A percentile compares a stretch with the other conserved stretches of the same genome.
Evolutionary conservation across 2,329 filamentous ascomycete species (phyloP).

Genomic region (Pseudohalonectria lignicola): DNA sequence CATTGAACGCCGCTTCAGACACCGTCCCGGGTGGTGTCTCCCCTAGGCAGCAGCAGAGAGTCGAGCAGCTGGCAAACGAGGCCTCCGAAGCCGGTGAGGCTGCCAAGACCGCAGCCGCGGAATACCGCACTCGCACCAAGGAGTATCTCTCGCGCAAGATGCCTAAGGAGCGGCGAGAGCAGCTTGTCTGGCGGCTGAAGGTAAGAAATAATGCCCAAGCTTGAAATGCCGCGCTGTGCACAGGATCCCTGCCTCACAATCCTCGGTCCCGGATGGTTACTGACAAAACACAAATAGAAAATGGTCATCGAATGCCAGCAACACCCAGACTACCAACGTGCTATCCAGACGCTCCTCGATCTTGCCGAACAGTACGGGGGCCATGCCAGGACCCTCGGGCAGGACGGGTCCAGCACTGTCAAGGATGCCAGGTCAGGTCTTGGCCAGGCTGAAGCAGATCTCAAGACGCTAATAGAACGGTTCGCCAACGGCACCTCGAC

Average conservation of each 20-base stretch:
- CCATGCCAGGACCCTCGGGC: conserved; percentile 55
- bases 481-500: conserved; percentile 92
- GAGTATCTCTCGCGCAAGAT: conserved; percentile 80
- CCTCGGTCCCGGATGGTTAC: background rate
- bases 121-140: conserved; percentile 34
- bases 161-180: conserved; percentile 84
- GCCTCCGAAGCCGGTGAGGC: conserved; percentile 46
- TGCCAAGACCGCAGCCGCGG: conserved; percentile 25
- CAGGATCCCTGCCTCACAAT: background rate
- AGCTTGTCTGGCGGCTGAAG: conserved; percentile 81
- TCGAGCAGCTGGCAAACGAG: conserved; percentile 48
- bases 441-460: conserved; percentile 62
- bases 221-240: too few relatives aligned
- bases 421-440: conserved; percentile 60
- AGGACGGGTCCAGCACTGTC: conserved; percentile 55
- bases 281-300: conserved; percentile 49
- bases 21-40: too few relatives aligned
- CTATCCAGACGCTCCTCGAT: conserved; percentile 76
- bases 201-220: too few relatives aligned
- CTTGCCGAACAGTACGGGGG: conserved; percentile 77
- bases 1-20: too few relatives aligned
- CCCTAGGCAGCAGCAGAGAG: conserved; percentile 25
- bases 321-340: conserved; percentile 84
- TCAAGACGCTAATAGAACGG: conserved; percentile 82
- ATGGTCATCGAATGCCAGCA: conserved; percentile 96